Evolutionary conservation across 139 green algal genomes (phyloP).

Genomic region (Eudorina sp.): DNA sequence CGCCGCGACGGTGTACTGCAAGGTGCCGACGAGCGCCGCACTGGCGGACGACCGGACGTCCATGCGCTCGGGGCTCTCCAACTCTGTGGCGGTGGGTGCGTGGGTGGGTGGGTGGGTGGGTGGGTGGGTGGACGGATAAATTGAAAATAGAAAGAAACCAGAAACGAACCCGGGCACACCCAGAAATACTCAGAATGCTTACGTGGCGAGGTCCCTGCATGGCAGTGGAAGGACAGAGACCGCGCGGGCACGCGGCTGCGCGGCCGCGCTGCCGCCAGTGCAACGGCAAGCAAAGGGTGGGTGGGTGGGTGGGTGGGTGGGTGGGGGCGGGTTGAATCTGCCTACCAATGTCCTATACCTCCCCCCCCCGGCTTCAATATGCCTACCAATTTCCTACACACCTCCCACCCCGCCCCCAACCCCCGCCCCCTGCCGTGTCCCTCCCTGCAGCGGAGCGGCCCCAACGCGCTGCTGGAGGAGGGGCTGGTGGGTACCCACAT

Average conservation of each 20-base stretch:
- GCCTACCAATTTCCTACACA: no score
- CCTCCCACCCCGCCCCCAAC: background rate
- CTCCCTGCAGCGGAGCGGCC: constrained; percentile 18
- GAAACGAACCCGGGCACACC: no score
- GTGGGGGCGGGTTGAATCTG: background rate
- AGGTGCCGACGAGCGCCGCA: background rate
- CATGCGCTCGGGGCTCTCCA: background rate
- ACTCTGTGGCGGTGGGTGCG: background rate
- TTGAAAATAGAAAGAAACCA: no score
- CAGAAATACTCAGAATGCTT: no score
- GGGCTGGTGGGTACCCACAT: constrained; percentile 43
- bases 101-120: background rate
- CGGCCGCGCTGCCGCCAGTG: no score
- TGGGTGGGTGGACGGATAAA: no score
- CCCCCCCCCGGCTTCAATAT: no score
- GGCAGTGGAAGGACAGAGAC: no score
- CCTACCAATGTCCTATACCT: no score
- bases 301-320: background rate
- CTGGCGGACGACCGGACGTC: background rate
- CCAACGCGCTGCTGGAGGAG: constrained; percentile 8
- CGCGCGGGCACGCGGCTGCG: no score
- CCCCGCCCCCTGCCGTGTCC: background rate
- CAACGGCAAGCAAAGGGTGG: background rate
- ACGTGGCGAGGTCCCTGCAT: no score
- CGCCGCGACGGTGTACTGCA: constrained; percentile 37